phyloP scores from a whole-genome alignment of 108 stramenopile genomes.

The Nitzschia sp. region DNA sequence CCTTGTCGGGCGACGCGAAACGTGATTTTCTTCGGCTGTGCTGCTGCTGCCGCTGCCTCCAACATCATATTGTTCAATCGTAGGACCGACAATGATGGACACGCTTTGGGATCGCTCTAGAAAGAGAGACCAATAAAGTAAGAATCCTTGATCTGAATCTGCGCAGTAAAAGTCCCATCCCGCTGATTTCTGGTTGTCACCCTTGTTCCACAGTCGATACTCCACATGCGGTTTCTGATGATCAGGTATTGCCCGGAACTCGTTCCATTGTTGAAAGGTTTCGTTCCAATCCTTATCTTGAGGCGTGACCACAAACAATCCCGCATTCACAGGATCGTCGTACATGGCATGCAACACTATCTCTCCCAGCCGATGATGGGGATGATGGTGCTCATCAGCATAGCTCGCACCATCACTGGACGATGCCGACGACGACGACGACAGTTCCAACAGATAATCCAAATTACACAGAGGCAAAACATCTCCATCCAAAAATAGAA shows the following conservation, averaged over 20 bases:
- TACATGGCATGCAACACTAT: slow-evolving; percentile 35
- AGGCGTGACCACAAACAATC: slow-evolving; percentile 32
- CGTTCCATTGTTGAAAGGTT: not conserved
- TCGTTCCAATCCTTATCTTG: slow-evolving; percentile 12
- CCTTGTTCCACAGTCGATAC: slow-evolving; percentile 29
- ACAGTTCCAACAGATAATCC: slow-evolving; percentile 50
- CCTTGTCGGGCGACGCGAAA: not conserved
- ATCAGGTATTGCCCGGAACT: not conserved
- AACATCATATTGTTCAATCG: slow-evolving; percentile 19
- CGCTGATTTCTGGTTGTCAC: slow-evolving; percentile 3
- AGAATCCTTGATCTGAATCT: slow-evolving; percentile 46
- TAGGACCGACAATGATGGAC: slow-evolving; percentile 14
- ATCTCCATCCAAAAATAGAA: slow-evolving; percentile 72
- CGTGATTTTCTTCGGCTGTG: not conserved
- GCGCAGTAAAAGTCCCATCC: slow-evolving; percentile 42
- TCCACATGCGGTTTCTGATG: not conserved
- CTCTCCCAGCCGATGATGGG: slow-evolving; percentile 5
- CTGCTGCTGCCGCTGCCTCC: not conserved
- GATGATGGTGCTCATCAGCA: no score
- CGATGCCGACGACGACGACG: no score
- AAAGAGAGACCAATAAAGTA: slow-evolving; percentile 38
- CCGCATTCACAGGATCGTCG: slow-evolving; percentile 40
- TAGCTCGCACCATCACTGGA: no score
- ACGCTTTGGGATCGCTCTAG: slow-evolving; percentile 20
- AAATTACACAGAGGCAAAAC: slow-evolving; percentile 54